Evolutionary conservation across 139 green algal genomes (phyloP), one percentile per base, ranked within the genome.

Genomic region (Raphidocelis subcapitata): DNA sequence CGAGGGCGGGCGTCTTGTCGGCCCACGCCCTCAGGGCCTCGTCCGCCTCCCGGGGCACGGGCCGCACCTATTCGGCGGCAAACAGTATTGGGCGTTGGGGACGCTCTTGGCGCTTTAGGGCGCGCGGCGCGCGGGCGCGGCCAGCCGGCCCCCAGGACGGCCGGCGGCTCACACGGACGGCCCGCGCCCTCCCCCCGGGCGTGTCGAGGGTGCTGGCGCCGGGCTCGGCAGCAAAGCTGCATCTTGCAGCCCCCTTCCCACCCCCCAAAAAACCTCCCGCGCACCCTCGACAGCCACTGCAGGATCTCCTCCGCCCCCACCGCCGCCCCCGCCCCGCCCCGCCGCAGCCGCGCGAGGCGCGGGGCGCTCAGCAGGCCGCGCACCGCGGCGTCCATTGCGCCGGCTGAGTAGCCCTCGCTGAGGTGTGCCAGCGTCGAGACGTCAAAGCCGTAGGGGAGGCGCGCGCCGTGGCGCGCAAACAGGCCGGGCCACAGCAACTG

Each of bases 361-460:
- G 81, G 78, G 29, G 82, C 71, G 5, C 85, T 88, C 55, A 89
- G 76, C 77, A 91, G 74, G 62, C 72, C 81, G 59, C 77, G 74
- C 56, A 91, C 86, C 51, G 87, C 83, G 52, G 35, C 66, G 31
- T 57, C 66, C 24, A 90, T 82, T 46, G 64, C 71, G 12, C 77
- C 83, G 26, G 82, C 59, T 35, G 81, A 79, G 57, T 90, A 88
- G 20, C 79, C 68, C 26, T 80, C 77, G n/a, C 74, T 88, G 32
- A 96, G 83, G 67, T 90, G 81, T 12, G 84, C 76, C 49, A 96
- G 82, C 2, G 88, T 94, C 37, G 84, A 86, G 44, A 93, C 66
- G 71, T 95, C 91, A 71, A 96, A 95, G 26, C 88, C 76, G 73
- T 84, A 72, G 33, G 41, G 33, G 24, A 93, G 72, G 1, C 62